Evolutionary conservation across 2,329 filamentous ascomycete genomes (phyloP), one percentile per base, ranked within the genome.

Genomic region (Myriosclerotinia scirpicola): DNA sequence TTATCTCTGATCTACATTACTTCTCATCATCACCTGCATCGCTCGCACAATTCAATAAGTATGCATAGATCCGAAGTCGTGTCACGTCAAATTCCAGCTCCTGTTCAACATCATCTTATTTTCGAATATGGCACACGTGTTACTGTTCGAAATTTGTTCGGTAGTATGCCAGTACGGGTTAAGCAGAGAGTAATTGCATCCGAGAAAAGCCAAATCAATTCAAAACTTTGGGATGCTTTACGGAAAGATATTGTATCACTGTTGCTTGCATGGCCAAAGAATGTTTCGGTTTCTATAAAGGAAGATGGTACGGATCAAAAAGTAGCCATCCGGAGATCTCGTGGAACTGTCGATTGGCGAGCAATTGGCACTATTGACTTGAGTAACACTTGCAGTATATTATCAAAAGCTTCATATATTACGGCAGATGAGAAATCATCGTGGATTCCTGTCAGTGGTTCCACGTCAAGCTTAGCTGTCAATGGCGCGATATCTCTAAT

Each of bases 101-200:
- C 83, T 14, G 77, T 81, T 9, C 84, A 87, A 59, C 84, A 90
- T 55, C 80, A 83, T 58, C 73, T 91, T 8, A 72, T 81, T 11
- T 84, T 83, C 66, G 76, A 80, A 26, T 87, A 91, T 79, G 94
- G 94, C 5, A 97, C 93, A 0, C 85, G 86, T 38, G 87, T 94
- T 2, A 84, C 83, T 0, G 89, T 96, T 7, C 86, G 88, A 66
- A 89, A 97, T 76, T 80, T 97, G 0, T 98, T 97, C 78, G 93
- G 93, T 0, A 90, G 88, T 67, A 91, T 97, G 86, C 93, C 94
- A 0, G 94, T 97, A 15, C 87, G 94, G 17, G 89, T 96, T 36
- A 96, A 95, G 75, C 90, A 93, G 72, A 85, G 93, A 69, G 85
- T 85, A 0, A 71, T 87, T 3, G 78, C 81, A 70, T 76, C 82